Evolutionary conservation across 2,329 filamentous ascomycete species (phyloP).

Genomic region (Arthrobotrys iridis): DNA sequence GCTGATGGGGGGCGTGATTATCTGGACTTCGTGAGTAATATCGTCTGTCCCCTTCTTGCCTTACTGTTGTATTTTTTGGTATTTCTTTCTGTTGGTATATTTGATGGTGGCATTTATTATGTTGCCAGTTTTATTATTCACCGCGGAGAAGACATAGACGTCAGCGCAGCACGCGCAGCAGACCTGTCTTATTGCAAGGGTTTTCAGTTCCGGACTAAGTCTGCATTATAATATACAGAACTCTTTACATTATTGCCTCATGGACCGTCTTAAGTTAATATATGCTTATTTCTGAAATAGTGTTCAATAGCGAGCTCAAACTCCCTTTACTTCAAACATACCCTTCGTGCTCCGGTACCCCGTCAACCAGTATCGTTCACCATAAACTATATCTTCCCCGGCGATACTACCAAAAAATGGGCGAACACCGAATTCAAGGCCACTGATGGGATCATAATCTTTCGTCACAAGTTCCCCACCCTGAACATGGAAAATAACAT

Average conservation of each 20-base stretch:
- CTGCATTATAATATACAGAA: too few relatives aligned
- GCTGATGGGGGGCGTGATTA: background rate
- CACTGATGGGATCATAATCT: constrained; percentile 33
- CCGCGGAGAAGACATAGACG: too few relatives aligned
- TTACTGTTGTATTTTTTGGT: background rate
- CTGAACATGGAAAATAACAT: background rate
- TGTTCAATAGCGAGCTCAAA: constrained; percentile 2
- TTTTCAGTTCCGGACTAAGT: too few relatives aligned
- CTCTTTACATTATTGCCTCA: too few relatives aligned
- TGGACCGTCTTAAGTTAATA: background rate
- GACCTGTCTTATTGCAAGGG: too few relatives aligned
- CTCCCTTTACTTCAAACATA: constrained; percentile 38
- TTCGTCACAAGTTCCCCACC: background rate
- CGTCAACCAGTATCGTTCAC: constrained; percentile 33
- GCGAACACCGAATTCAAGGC: constrained; percentile 40
- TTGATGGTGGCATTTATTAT: too few relatives aligned
- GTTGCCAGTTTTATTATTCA: too few relatives aligned
- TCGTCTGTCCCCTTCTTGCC: background rate
- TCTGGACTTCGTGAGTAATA: constrained; percentile 34
- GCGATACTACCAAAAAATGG: constrained; percentile 29
- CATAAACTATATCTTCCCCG: constrained; percentile 36
- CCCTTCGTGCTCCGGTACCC: background rate
- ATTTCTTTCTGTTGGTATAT: background rate
- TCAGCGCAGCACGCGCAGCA: too few relatives aligned
- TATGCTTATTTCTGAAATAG: background rate